Conservation (phyloP, 2,329 filamentous ascomycete species). For the Fusarium udum region DNA sequence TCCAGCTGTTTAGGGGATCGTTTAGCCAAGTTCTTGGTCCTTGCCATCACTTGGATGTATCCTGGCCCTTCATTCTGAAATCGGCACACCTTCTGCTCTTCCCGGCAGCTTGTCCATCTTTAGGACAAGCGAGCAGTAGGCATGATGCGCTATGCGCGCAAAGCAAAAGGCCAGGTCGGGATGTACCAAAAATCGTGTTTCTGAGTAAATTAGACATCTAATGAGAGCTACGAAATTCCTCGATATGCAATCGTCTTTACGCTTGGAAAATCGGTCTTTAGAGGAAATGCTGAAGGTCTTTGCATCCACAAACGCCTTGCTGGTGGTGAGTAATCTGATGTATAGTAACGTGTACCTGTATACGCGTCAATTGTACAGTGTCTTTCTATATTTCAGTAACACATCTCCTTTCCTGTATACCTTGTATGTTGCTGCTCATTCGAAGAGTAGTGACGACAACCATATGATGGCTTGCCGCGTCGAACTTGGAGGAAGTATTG, state of each 20-base stretch:
- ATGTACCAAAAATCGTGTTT: neutral
- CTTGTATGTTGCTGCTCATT: neutral
- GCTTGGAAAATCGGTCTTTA: neutral
- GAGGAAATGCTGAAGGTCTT: no score
- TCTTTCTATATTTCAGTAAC: neutral
- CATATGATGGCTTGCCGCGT: no score
- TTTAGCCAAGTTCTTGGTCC: neutral
- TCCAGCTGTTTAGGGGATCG: neutral
- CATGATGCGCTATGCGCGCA: neutral
- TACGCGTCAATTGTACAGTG: neutral
- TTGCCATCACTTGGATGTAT: neutral
- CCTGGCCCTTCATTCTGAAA: neutral
- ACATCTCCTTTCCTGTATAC: neutral
- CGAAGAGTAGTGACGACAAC: neutral
- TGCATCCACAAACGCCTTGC: neutral
- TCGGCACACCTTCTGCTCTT: neutral
- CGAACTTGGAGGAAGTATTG: neutral
- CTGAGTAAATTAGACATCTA: neutral
- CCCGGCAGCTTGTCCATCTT: neutral
- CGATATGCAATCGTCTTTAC: neutral
- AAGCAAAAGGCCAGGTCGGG: neutral
- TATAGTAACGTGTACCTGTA: neutral
- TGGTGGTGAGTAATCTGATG: neutral
- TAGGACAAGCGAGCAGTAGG: neutral
- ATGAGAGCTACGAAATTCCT: neutral